Evolutionary conservation across 805 yeast species (phyloP), one percentile per base, ranked within the genome.

Genomic region (Torulaspora quercuum): DNA sequence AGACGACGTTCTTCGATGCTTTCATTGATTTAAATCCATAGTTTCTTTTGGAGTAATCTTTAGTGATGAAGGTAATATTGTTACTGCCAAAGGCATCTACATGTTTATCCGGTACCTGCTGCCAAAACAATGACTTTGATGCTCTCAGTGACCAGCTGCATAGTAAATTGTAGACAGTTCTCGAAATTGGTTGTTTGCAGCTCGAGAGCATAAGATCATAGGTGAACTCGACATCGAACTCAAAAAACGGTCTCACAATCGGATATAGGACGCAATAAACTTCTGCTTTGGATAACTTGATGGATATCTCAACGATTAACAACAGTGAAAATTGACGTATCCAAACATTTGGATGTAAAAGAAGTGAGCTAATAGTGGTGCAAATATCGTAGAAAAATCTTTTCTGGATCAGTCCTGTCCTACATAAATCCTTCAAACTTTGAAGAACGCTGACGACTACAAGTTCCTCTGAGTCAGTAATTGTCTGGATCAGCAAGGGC

Each of bases 291-390:
- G 82, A 69, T 16, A 88, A 58, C 48, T 76, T 77, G 2, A 69
- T 67, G 1, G 84, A 76, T 1, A 85, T 72, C 0, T 82, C 70
- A 2, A 82, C 65, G 1, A 88, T 66, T 33, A 88, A 66, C 2
- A 69, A 63, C 27, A 87, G 51, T 0, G 82, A 75, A 2, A 82
- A 72, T 45, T 84, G 86, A 24, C 95, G 63, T 7, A 90, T 80
- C 79, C 94, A 80, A 35, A 76, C 82, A 57, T 87, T 89, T 0
- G 97, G 97, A 54, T 89, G 97, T 6, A 89, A 59, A 0, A 83
- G 53, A 17, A 90, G 69, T 37, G 78, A 75, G 3, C 79, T 63
- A 0, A 76, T 65, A 3, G 68, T 62, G 2, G 63, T 61, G 11
- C 78, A 61, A 3, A 81, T 58, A 42, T 78, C 83, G 74, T 81